Base-by-base conservation (phyloP, 352 stramenopile genomes). In the Pythium utonaiense region DNA sequence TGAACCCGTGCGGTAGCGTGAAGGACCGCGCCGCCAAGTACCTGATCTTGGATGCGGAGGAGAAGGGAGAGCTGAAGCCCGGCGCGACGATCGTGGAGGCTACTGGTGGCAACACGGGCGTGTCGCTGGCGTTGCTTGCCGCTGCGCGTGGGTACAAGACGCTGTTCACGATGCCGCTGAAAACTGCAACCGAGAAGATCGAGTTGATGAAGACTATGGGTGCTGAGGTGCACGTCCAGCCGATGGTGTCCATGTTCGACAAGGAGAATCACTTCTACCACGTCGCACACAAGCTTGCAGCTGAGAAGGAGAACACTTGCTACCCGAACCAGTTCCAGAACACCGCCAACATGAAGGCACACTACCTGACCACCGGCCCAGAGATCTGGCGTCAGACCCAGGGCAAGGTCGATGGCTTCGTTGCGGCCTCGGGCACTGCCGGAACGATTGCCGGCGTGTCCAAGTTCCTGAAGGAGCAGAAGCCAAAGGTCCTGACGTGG, bases 21-120 rank as follows among this genome's bases (percentile, higher is more conserved):
- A 98, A 98, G 74, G 95, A 98, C 73, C 92, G 95, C 28, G 93
- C 96, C 12, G 91, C 90, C 41, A 88, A 96, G 45, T 89, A 75
- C n/a, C 85, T 98, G 74, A 97, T 98, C 66, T 67, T 83, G n/a
- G 78, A 97, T 55, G 93, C 92, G 3, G 93, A 98, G 75, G 66
- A 83, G 40, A 75, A 75, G 6, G 95, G 93, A 1, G 53, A 93
- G 49, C 84, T 98, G 41, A 73, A 78, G 31, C 78, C 76, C 1
- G 83, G 77, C 33, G 71, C 74, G 17, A 88, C 75, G 3, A 64
- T 93, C 53, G 77, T 91, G 27, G 81, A 93, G 58, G 89, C 91
- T 33, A 98, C 91, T 1, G 86, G 79, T 25, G 93, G 93, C 28
- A 98, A 97, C 74, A 98, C 91, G 10, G 93, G 93, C 3, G 89